Evolutionary conservation across 768 basidiomycete genomes (phyloP), one percentile per base, ranked within the genome.

Genomic region (Pisolithus microcarpus): DNA sequence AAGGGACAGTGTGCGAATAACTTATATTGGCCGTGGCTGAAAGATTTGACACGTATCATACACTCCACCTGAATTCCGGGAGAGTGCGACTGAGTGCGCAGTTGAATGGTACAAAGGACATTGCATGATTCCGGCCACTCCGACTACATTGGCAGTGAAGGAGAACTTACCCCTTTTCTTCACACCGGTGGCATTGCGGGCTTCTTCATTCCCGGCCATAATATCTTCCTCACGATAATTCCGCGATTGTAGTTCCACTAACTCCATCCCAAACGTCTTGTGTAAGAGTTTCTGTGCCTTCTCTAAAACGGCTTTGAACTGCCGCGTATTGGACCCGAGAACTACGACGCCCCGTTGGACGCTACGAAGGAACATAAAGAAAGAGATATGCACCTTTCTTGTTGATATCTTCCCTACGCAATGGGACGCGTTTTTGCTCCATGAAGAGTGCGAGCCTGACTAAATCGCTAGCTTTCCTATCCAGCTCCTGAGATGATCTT

Each of bases 321-420:
- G 58, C 42, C 84, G 75, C 2, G 80, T 64, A 37, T 70, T 58
- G 13, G 72, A 68, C 2, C 74, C 75, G 24, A 82, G 63, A 1
- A 82, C 79, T 80, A 51, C 3, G 28, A 48, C 19, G 31, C 30
- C 11, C 21, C 16, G 26, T 18, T 44, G 37, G 19, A 39, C 6
- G 1, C 18, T 16, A 10, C 11, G 10, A 23, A 18, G 19, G 1
- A 7, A 40, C 7, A 23, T 7, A 19, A 19, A 34, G 21, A 39
- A 34, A 45, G 4, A 6, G 23, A 53, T 9, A 46, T 50, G 16
- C 15, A 84, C 93, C 81, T 75, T 88, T 88, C 70, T 92, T 93
- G 37, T 76, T 81, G 46, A 94, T 87, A 38, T 95, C 91, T n/a
- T 92, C 87, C 38, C 90, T 75, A 36, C 79, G 77, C 45, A 96